Evolutionary conservation across 768 basidiomycete genomes (phyloP), one percentile per base, ranked within the genome.

Genomic region (Panaeolus cyanescens): DNA sequence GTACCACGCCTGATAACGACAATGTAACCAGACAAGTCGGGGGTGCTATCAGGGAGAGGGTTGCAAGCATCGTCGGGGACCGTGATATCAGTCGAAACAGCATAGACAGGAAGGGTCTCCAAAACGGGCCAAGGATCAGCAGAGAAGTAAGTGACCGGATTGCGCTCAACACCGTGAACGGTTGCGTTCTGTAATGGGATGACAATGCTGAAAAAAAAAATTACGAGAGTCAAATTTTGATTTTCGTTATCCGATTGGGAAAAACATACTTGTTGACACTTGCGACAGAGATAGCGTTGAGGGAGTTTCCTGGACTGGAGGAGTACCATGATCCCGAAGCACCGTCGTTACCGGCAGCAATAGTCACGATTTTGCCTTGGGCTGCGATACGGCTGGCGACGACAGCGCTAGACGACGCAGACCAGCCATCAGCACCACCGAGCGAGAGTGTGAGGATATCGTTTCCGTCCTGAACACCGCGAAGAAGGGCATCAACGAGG

Each of bases 381-480:
- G 72, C 75, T 1, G 84, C 83, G 36, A 91, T 80, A 40, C 87
- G 73, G 66, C 82, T 83, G 2, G 87, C 83, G 2, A 90, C 77
- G 1, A 88, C 85, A 6, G 83, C 66, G 40, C 74, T 71, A 12
- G 81, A 70, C 20, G 79, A 76, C 63, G 83, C 82, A 1, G 87
- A 84, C 88, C 88, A 91, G 2, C 87, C 88, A 60, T 81, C 79
- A 1, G 79, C 59, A 20, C 83, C 83, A 36, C 88, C 88, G 6
- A 91, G 72, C 22, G 86, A 88, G 64, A 91, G 70, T 2, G 84
- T 85, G 63, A 91, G 74, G 60, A 92, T 80, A 66, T 91, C 83
- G 62, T 82, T 75, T 1, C 80, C 83, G 32, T 87, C 87, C 12
- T 72, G 70, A 22, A 77, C 71, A 4, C 82, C 86, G 32, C 67